Conservation (phyloP, 2,329 filamentous ascomycete genomes). For the Corinectria fuckeliana region DNA sequence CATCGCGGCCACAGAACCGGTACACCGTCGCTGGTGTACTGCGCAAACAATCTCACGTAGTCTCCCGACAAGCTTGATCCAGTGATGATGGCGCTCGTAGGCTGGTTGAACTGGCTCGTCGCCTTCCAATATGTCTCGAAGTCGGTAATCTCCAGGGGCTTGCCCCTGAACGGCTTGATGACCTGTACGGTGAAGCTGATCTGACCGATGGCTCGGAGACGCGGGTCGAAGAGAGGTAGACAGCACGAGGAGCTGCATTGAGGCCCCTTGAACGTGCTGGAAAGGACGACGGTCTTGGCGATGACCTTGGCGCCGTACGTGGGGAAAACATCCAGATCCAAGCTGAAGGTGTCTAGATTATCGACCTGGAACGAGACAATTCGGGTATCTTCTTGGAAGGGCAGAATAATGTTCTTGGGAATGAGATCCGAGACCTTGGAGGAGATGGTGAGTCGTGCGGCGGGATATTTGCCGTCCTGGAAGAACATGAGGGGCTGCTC, state of each 20-base stretch:
- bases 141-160: constrained; percentile 93
- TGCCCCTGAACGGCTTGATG: constrained; percentile 93
- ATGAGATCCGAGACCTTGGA: constrained; percentile 96
- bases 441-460: constrained; percentile 92
- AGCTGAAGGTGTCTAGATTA: constrained; percentile 87
- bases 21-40: constrained; percentile 85
- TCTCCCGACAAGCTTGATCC: constrained; percentile 96
- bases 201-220: constrained; percentile 89
- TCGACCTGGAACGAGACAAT: constrained; percentile 96
- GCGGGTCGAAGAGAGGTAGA: constrained; percentile 89
- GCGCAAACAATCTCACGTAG: constrained; percentile 89
- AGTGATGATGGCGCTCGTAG: constrained; percentile 84
- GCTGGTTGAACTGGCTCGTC: constrained; percentile 86
- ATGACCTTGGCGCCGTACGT: constrained; percentile 98
- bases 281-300: constrained; percentile 90
- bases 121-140: constrained; percentile 99
- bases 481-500: constrained; percentile 90
- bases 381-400: constrained; percentile 94
- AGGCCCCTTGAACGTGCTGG: constrained; percentile 80
- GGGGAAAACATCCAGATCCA: constrained; percentile 97
- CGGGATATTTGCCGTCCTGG: constrained; percentile 95
- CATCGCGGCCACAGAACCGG: constrained; percentile 89
- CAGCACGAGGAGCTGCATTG: constrained; percentile 80
- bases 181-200: constrained; percentile 95
- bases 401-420: constrained; percentile 92